phyloP scores from a whole-genome alignment of 345 rosid genomes.

The Pistacia atlantica region DNA sequence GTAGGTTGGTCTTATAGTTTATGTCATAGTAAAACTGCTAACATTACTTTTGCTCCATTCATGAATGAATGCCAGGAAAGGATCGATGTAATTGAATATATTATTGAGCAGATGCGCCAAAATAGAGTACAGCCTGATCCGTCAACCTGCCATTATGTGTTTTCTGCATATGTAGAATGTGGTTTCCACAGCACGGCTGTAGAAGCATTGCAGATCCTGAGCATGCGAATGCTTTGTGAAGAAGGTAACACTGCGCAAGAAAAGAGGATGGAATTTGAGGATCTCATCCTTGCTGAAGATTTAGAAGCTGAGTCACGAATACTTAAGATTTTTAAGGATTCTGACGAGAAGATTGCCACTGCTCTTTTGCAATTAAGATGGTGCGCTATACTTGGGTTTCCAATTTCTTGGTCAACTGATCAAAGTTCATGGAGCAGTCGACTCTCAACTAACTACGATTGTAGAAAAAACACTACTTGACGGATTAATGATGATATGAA shows the following conservation, averaged over 20 bases:
- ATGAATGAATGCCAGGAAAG: conserved; percentile 42
- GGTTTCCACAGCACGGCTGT: conserved; percentile 50
- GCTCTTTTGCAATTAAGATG: conserved; percentile 74
- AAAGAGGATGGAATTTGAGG: conserved; percentile 45
- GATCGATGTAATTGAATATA: conserved; percentile 64
- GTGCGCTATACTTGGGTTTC: conserved; percentile 62
- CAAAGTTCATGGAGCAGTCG: conserved; percentile 60
- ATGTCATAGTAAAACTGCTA: not conserved
- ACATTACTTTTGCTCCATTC: conserved; percentile 4
- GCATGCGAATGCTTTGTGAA: conserved; percentile 62
- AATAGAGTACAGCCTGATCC: conserved; percentile 68
- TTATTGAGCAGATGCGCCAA: conserved; percentile 60
- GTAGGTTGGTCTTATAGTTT: not conserved
- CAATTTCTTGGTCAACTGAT: conserved; percentile 63
- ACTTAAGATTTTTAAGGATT: conserved; percentile 39
- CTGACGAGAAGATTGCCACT: conserved; percentile 42
- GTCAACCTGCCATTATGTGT: conserved; percentile 63
- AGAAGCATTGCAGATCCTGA: conserved; percentile 78
- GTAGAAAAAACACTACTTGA: not conserved
- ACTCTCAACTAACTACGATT: conserved; percentile 43
- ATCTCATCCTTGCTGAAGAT: conserved; percentile 58
- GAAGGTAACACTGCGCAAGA: conserved; percentile 42
- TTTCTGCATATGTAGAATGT: conserved; percentile 43
- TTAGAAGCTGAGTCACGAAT: conserved; percentile 57
- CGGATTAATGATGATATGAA: not conserved